Percentiles rank a stretch among this genome's conserved stretches.
Evolutionary conservation across 1,139 yeast species (phyloP).

Genomic region (Ogataea hybrid): DNA sequence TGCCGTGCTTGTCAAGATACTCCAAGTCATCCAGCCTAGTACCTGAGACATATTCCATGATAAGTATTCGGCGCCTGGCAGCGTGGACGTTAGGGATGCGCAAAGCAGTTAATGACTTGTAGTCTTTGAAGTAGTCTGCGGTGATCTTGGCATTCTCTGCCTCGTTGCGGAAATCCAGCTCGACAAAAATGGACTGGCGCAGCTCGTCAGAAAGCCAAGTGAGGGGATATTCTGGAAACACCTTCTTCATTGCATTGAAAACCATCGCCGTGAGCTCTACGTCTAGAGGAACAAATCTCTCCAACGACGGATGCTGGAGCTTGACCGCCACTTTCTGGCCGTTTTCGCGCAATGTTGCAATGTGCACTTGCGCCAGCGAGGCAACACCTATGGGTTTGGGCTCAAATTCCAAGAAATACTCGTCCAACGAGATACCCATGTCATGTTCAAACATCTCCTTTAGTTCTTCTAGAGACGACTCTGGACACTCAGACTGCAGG

Average conservation of each 20-base stretch:
- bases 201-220: slow-evolving; percentile 94
- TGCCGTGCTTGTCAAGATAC: slow-evolving; percentile 59
- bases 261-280: slow-evolving; percentile 74
- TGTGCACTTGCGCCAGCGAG: slow-evolving; percentile 92
- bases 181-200: slow-evolving; percentile 81
- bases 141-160: slow-evolving; percentile 78
- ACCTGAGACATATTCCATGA: slow-evolving; percentile 88
- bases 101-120: slow-evolving; percentile 64
- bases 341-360: slow-evolving; percentile 56
- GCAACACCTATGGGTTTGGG: slow-evolving; percentile 90
- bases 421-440: slow-evolving; percentile 60
- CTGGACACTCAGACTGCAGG: slow-evolving; percentile 87
- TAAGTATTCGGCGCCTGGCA: slow-evolving; percentile 67
- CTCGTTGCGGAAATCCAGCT: slow-evolving; percentile 82
- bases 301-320: slow-evolving; percentile 87
- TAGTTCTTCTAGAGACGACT: slow-evolving; percentile 69
- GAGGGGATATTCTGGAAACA: slow-evolving; percentile 91
- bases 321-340: slow-evolving; percentile 89
- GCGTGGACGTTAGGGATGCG: slow-evolving; percentile 71
- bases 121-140: slow-evolving; percentile 58
- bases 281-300: slow-evolving; percentile 89
- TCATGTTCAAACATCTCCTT: slow-evolving; percentile 64
- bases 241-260: slow-evolving; percentile 67
- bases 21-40: slow-evolving; percentile 75
- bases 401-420: slow-evolving; percentile 65